Evolutionary conservation across 2,329 filamentous ascomycete genomes (phyloP).

Genomic region (Kalmusia sp.): DNA sequence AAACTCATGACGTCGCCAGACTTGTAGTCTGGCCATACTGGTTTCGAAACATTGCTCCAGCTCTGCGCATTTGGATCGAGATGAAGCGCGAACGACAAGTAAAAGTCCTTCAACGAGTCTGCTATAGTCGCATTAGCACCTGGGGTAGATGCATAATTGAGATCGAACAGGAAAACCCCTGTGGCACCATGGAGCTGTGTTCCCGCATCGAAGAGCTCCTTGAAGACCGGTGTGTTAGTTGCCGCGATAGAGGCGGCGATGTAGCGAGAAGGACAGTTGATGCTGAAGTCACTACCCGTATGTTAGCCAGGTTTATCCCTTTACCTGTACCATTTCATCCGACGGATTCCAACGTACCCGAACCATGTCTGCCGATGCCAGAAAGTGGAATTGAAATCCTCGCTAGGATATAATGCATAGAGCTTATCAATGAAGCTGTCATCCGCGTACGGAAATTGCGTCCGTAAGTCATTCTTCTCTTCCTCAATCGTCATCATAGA

Average conservation of each 20-base stretch:
- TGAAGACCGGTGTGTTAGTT: slow-evolving; percentile 32
- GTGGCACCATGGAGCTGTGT: slow-evolving; percentile 40
- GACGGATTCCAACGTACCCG: slow-evolving; percentile 34
- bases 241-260: slow-evolving; percentile 34
- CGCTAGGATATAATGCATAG: slow-evolving; percentile 43
- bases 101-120: slow-evolving; percentile 42
- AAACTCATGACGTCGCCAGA: slow-evolving; percentile 15
- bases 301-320: background rate
- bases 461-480: slow-evolving; percentile 35
- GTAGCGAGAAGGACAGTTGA: slow-evolving; percentile 45
- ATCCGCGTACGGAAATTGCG: slow-evolving; percentile 42
- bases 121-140: slow-evolving; percentile 40
- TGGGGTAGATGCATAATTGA: slow-evolving; percentile 12
- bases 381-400: slow-evolving; percentile 44
- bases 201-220: slow-evolving; percentile 45
- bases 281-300: slow-evolving; percentile 44
- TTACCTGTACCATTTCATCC: no score
- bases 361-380: slow-evolving; percentile 47
- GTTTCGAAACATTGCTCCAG: slow-evolving; percentile 27
- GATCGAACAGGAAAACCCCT: slow-evolving; percentile 26
- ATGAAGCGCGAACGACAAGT: slow-evolving; percentile 39
- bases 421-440: slow-evolving; percentile 42
- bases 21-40: slow-evolving; percentile 38
- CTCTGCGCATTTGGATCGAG: slow-evolving; percentile 41
- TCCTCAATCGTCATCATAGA: slow-evolving; percentile 32